These are phyloP conservation scores for Starmerella geochares DNA, from an alignment of 805 yeast species.

Conservation along the genomic window DNA sequence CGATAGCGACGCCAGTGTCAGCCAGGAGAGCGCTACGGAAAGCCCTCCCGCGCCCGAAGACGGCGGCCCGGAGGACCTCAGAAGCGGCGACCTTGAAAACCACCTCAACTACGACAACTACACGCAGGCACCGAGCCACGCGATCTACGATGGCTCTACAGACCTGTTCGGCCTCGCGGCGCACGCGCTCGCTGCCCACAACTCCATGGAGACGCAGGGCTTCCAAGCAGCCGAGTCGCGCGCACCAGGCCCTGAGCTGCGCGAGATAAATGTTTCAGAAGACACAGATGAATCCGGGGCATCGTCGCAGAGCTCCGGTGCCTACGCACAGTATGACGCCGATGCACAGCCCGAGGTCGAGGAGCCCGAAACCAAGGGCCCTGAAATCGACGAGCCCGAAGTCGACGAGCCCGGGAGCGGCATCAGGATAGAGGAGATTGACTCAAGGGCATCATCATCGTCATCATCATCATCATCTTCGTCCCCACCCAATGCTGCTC, in stretches of 20 bases:
- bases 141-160: neutral
- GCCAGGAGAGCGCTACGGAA: neutral
- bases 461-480: neutral
- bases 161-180: slow-evolving; percentile 3
- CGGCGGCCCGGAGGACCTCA: slow-evolving; percentile 1
- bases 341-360: neutral
- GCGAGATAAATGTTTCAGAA: neutral
- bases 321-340: neutral
- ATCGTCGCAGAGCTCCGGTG: neutral
- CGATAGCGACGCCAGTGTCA: neutral
- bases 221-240: neutral
- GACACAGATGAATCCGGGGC: neutral
- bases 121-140: neutral
- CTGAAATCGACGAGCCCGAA: no score
- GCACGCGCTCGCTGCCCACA: slow-evolving; percentile 1
- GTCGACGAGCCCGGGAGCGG: slow-evolving; percentile 2
- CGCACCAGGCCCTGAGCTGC: neutral
- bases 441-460: neutral
- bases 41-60: neutral
- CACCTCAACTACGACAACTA: neutral
- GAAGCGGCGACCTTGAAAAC: neutral
- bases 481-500: no score
- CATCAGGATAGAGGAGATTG: neutral
- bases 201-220: neutral
- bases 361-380: slow-evolving; percentile 3